These are phyloP conservation scores for Zymoseptoria pseudotritici DNA, from an alignment of 2,329 filamentous ascomycete genomes.

Conservation along the genomic window DNA sequence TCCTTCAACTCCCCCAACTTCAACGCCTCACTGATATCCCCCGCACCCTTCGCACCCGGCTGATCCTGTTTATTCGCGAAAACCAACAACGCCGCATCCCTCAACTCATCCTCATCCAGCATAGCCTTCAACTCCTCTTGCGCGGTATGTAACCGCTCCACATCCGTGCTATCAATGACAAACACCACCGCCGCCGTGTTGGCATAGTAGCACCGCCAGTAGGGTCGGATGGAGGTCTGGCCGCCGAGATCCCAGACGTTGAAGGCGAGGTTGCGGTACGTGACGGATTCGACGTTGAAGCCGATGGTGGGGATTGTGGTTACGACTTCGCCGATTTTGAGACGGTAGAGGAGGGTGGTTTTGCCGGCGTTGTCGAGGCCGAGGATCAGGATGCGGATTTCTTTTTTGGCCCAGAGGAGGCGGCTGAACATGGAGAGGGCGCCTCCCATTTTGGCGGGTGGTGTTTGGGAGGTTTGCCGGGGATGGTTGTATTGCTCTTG, in stretches of 20 bases:
- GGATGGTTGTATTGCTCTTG: neutral
- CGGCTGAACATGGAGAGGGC: slow-evolving; percentile 56
- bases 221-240: slow-evolving; percentile 96
- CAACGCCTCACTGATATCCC: slow-evolving; percentile 91
- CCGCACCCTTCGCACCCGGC: slow-evolving; percentile 90
- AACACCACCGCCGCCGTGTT: slow-evolving; percentile 98
- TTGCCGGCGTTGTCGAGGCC: slow-evolving; percentile 93
- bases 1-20: slow-evolving; percentile 85
- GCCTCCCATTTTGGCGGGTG: slow-evolving; percentile 43
- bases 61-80: slow-evolving; percentile 99
- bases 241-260: slow-evolving; percentile 98
- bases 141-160: slow-evolving; percentile 86
- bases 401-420: slow-evolving; percentile 86
- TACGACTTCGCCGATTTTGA: slow-evolving; percentile 96
- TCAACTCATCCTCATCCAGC: slow-evolving; percentile 94
- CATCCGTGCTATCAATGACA: slow-evolving; percentile 96
- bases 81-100: slow-evolving; percentile 83
- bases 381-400: slow-evolving; percentile 74
- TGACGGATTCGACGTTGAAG: slow-evolving; percentile 98
- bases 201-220: slow-evolving; percentile 99
- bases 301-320: slow-evolving; percentile 99
- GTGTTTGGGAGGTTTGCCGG: slow-evolving; percentile 1
- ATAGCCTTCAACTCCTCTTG: slow-evolving; percentile 89
- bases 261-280: slow-evolving; percentile 97
- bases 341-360: slow-evolving; percentile 89